phyloP scores from a whole-genome alignment of 306 rosid species.

The Casuarina glauca region DNA sequence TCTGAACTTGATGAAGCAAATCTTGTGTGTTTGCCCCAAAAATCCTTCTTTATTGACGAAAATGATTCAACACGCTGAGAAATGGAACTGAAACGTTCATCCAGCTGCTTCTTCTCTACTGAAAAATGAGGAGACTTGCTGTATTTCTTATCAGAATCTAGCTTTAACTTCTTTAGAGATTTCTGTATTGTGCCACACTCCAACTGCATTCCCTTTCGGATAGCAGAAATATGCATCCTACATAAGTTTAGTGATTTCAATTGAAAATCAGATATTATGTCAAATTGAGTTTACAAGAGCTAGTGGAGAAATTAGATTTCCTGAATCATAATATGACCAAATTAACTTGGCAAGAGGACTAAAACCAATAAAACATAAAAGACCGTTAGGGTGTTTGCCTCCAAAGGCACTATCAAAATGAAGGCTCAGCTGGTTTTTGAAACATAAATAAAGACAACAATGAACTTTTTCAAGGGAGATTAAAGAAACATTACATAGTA shows the following conservation, averaged over 20 bases:
- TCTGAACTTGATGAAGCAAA: constrained; percentile 73
- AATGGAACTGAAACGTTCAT: constrained; percentile 64
- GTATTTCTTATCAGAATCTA: constrained; percentile 23
- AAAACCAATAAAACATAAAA: neutral
- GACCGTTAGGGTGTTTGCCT: too few relatives aligned
- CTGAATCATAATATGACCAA: neutral
- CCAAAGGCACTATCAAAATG: neutral
- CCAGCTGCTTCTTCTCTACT: constrained; percentile 50
- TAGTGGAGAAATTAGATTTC: neutral
- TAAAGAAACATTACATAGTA: neutral
- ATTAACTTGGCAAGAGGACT: neutral
- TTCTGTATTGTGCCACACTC: constrained; percentile 40
- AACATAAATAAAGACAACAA: neutral
- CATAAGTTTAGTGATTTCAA: constrained; percentile 20
- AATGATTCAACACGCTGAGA: constrained; percentile 77
- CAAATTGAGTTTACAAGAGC: neutral
- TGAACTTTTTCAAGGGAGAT: neutral
- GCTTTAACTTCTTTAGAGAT: constrained; percentile 24
- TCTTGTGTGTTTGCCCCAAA: constrained; percentile 67
- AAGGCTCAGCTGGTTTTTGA: neutral
- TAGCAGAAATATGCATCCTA: constrained; percentile 58
- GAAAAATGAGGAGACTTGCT: constrained; percentile 41
- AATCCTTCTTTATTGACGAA: constrained; percentile 50
- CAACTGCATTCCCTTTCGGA: constrained; percentile 49
- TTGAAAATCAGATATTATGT: constrained; percentile 4